Conservation (phyloP, 805 yeast species). For the Sugiyamaella americana region DNA sequence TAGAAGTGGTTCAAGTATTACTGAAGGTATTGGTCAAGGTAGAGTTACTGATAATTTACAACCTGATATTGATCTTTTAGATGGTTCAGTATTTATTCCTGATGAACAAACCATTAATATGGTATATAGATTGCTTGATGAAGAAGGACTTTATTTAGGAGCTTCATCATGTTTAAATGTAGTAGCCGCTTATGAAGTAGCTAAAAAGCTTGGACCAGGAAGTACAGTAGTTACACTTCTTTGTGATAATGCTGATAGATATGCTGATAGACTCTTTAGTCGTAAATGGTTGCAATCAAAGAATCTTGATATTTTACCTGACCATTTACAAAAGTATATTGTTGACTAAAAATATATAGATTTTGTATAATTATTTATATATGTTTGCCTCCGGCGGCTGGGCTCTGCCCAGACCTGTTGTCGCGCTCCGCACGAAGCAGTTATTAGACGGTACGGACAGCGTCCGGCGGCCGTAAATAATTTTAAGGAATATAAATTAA, state of each 20-base stretch:
- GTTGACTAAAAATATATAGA: too few relatives aligned
- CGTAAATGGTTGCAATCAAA: slow-evolving; percentile 70
- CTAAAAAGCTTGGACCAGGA: slow-evolving; percentile 64
- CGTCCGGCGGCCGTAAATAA: not conserved
- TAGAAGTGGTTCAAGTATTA: slow-evolving; percentile 77
- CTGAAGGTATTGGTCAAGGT: slow-evolving; percentile 97
- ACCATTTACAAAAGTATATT: slow-evolving; percentile 62
- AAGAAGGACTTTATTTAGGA: slow-evolving; percentile 86
- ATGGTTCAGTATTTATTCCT: slow-evolving; percentile 72
- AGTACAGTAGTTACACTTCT: slow-evolving; percentile 82
- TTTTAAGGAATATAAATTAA: too few relatives aligned
- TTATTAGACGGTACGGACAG: too few relatives aligned
- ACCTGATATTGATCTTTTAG: slow-evolving; percentile 65
- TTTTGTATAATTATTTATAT: too few relatives aligned
- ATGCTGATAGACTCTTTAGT: slow-evolving; percentile 75
- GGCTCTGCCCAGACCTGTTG: too few relatives aligned
- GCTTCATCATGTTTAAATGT: slow-evolving; percentile 90
- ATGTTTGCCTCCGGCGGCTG: too few relatives aligned
- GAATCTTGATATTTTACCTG: slow-evolving; percentile 63
- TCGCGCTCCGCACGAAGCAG: too few relatives aligned
- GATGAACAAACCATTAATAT: slow-evolving; percentile 78
- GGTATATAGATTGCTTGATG: slow-evolving; percentile 77
- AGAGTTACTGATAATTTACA: slow-evolving; percentile 78
- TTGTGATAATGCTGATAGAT: slow-evolving; percentile 87
- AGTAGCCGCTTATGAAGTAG: slow-evolving; percentile 78